Percentiles rank a stretch among this genome's conserved stretches.
These are phyloP conservation scores for Daucus carota DNA, from an alignment of 129 eudicot species.

Conservation along the genomic window DNA sequence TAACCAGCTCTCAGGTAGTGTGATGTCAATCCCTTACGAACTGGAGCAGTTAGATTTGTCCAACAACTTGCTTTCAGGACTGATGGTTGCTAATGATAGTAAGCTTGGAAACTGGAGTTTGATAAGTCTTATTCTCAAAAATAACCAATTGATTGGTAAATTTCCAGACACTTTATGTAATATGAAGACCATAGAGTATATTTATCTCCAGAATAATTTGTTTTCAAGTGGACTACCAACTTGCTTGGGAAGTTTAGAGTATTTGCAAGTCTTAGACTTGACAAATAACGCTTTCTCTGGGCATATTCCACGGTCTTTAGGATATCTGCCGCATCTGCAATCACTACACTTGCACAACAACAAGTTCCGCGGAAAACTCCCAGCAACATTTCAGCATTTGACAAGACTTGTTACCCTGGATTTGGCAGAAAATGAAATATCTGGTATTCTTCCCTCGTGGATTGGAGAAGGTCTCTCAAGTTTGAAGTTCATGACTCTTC, in stretches of 20 bases:
- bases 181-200: background rate
- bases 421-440: constrained; percentile 1
- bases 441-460: constrained; percentile 20
- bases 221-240: constrained; percentile 4
- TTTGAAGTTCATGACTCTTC: constrained; percentile 15
- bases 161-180: background rate
- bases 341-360: background rate
- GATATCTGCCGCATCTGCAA: background rate
- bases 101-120: background rate
- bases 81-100: background rate
- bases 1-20: background rate
- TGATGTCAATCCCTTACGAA: background rate
- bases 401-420: constrained; percentile 4
- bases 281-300: constrained; percentile 11
- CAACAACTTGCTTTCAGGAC: constrained; percentile 6
- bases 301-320: background rate
- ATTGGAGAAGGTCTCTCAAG: constrained; percentile 9
- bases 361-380: constrained; percentile 1
- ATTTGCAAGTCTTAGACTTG: background rate
- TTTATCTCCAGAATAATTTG: constrained; percentile 13
- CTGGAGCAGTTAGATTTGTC: background rate
- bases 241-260: constrained; percentile 9
- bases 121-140: background rate
- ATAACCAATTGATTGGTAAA: background rate
- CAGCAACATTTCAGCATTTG: constrained; percentile 1